A percentile compares a stretch with the other conserved stretches of the same genome.
These are phyloP conservation scores for Dinochytrium kinnereticum DNA, from an alignment of 371 early-diverging fungal genomes.

Conservation along the genomic window DNA sequence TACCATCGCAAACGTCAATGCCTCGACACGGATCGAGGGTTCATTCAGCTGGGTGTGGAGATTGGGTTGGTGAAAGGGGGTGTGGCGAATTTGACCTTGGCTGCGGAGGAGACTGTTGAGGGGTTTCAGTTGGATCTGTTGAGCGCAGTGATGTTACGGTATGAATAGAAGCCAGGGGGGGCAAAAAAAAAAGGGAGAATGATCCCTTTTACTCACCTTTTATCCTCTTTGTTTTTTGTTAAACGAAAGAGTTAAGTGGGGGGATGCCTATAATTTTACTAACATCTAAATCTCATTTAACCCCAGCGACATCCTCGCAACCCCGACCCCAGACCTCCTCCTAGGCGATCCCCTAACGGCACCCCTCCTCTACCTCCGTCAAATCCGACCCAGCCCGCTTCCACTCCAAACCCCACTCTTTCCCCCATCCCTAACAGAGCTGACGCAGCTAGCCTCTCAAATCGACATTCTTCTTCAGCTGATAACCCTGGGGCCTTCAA, in stretches of 20 bases:
- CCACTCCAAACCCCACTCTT: too few species aligned
- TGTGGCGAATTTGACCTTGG: neutral
- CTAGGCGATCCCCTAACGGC: neutral
- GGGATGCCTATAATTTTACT: too few species aligned
- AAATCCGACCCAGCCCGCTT: too few species aligned
- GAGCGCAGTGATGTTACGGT: neutral
- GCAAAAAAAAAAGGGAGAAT: too few species aligned
- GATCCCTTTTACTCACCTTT: too few species aligned
- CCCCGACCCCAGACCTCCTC: neutral
- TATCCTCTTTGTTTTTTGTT: too few species aligned
- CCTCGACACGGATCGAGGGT: neutral
- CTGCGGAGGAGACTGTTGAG: neutral
- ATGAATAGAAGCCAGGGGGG: too few species aligned
- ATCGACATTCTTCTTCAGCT: too few species aligned
- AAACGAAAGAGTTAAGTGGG: too few species aligned
- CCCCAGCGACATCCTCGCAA: neutral
- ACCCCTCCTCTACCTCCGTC: neutral
- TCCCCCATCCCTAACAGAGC: too few species aligned
- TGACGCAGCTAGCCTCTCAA: too few species aligned
- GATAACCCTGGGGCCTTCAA: too few species aligned
- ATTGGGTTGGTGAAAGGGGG: neutral
- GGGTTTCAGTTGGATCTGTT: neutral
- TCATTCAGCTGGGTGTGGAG: neutral
- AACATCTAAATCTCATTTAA: neutral
- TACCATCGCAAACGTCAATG: neutral